Evolutionary conservation across 306 rosid species (phyloP), one percentile per base, ranked within the genome.

Genomic region (Quercus suber): DNA sequence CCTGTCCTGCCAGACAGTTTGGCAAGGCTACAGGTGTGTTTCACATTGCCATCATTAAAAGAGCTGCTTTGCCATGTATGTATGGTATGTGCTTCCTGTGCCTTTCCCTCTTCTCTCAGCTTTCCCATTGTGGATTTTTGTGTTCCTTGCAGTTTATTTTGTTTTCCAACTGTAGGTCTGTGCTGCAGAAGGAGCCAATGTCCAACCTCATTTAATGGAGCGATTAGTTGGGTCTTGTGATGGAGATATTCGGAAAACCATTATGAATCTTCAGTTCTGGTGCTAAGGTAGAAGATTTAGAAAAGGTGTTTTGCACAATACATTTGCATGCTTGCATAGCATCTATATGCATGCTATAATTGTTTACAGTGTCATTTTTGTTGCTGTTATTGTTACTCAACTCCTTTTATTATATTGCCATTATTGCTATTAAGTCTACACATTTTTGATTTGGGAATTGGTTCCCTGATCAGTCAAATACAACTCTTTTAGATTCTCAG

Each of bases 241-340:
- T 75, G 88, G 89, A 65, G 99, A 95, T 83, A 88, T 95, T 69
- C 93, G 98, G 57, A 92, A 95, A 90, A 82, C 82, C 80, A 86
- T 89, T 68, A 81, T 88, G 96, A 88, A 89, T 77, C 94, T 95
- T 82, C 99, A 95, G 87, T 95, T 90, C 90, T 90, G 99, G 99
- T 82, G 90, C 82, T 98, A 89, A 86, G 90, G 91, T 83, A 76
- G 72, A 86, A 74, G 59, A 76, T 73, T 76, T 81, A 58, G 73
- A 53, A 80, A 82, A 89, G 97, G 99, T 94, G 52, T 11, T 77
- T 61, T 41, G 73, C 81, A 33, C 51, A 76, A 15, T 55, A 78
- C 55, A 67, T 57, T 10, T 23, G 72, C 60, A 77, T 68, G 69
- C 49, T 43, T 73, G 41, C 20, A 67, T 76, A 73, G 55, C 64